Percentiles rank a stretch among this genome's conserved stretches.
Conservation (phyloP, 306 rosid genomes). For the Glycine latifolia region DNA sequence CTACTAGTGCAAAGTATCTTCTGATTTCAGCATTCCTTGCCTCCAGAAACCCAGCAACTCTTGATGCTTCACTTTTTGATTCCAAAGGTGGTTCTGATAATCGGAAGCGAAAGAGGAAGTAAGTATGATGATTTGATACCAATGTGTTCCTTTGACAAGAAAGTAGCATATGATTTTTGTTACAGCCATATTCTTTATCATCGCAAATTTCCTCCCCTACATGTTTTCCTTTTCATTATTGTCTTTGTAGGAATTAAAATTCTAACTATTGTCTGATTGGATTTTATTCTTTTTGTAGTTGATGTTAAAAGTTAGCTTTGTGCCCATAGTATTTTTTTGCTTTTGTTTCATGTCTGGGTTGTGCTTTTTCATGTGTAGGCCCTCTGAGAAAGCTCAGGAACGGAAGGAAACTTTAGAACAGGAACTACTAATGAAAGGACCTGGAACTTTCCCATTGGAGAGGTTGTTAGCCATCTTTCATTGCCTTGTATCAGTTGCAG, state of each 20-base stretch:
- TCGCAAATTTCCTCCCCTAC: not conserved
- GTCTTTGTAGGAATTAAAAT: not conserved
- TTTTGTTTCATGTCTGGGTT: slow-evolving; percentile 24
- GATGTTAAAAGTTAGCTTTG: slow-evolving; percentile 4
- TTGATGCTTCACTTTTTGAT: slow-evolving; percentile 93
- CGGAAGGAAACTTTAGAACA: slow-evolving; percentile 82
- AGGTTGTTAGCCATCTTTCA: slow-evolving; percentile 95
- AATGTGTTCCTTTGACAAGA: slow-evolving; percentile 23
- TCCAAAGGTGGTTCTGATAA: slow-evolving; percentile 81
- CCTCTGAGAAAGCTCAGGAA: slow-evolving; percentile 68
- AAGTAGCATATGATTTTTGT: slow-evolving; percentile 7
- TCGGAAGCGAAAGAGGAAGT: slow-evolving; percentile 84
- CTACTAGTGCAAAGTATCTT: slow-evolving; percentile 89
- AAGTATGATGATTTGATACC: slow-evolving; percentile 49
- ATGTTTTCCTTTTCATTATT: slow-evolving; percentile 13
- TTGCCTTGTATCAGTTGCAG: slow-evolving; percentile 77
- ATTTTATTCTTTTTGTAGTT: slow-evolving; percentile 17
- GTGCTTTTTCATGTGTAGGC: slow-evolving; percentile 52
- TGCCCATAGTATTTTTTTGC: not conserved
- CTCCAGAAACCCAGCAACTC: slow-evolving; percentile 96
- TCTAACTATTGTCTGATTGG: slow-evolving; percentile 11
- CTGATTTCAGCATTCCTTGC: slow-evolving; percentile 96
- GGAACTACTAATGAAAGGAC: slow-evolving; percentile 87
- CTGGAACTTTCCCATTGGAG: slow-evolving; percentile 95
- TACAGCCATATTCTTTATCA: slow-evolving; percentile 11